Evolutionary conservation across 495 filamentous ascomycete genomes (phyloP), one percentile per base, ranked within the genome.

Genomic region (Lasiosphaeria hispida): DNA sequence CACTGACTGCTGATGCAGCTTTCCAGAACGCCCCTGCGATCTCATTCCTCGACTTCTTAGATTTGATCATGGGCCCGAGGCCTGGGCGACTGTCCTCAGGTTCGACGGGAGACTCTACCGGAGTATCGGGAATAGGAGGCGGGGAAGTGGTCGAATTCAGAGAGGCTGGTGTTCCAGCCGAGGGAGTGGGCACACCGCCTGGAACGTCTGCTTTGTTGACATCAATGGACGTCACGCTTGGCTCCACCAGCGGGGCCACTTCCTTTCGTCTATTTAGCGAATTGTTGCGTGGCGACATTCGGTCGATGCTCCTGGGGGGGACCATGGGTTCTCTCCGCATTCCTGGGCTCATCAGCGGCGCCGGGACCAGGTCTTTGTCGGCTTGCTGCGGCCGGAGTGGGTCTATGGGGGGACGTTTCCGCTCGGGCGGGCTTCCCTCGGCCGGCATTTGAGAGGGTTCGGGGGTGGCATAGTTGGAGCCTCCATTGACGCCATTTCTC

Each of bases 31-130:
- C 77, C 36, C 85, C 85, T 23, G 88, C 89, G 62, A 94, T 78
- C 42, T 94, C 88, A 34, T 77, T 81, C 47, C 72, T 80, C 0
- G 85, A 86, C 62, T 91, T 87, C 58, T 86, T 80, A 2, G 69
- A 55, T 71, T 92, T 94, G 55, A 96, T 86, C 91, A 96, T 96
- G 38, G 91, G 90, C 0, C 90, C 91, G 17, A 96, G 82, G 1
- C 91, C 92, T 33, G 92, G 92, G 15, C 89, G 83, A 11, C 72
- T 80, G 23, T 87, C 85, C 35, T 80, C 76, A 1, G 67, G 64
- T 4, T 72, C 68, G 39, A 61, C 62, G 23, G 74, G 72, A 4
- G 74, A 47, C 13, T 66, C 65, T 36, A 63, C 23, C 9, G 68
- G 43, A 9, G 65, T 55, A 34, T 66, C 63, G 1, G 63, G 55